Percentiles rank a stretch among this genome's conserved stretches.
phyloP scores from a whole-genome alignment of 805 yeast genomes.

The Osmozyma mogii region DNA sequence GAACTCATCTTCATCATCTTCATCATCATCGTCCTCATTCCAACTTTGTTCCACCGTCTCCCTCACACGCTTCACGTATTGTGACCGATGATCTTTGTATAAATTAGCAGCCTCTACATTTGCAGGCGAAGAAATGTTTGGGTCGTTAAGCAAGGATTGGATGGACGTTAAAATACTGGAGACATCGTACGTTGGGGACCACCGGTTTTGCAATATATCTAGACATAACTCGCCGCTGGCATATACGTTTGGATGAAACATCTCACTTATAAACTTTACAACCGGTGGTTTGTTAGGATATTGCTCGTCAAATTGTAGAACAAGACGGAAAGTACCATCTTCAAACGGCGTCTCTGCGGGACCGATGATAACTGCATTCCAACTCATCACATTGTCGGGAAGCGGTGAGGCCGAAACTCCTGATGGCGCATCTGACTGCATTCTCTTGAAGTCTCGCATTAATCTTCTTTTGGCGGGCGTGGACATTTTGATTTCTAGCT shows the following conservation, averaged over 20 bases:
- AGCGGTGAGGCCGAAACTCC: conserved; percentile 97
- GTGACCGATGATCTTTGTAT: conserved; percentile 90
- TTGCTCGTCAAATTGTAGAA: conserved; percentile 88
- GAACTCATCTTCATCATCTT: conserved; percentile 36
- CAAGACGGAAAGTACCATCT: conserved; percentile 89
- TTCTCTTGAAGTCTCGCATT: conserved; percentile 95
- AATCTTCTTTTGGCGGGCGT: conserved; percentile 98
- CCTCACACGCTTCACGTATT: conserved; percentile 83
- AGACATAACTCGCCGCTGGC: conserved; percentile 92
- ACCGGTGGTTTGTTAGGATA: conserved; percentile 96
- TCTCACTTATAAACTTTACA: conserved; percentile 83
- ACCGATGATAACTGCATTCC: conserved; percentile 97
- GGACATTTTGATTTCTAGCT: too few relatives aligned
- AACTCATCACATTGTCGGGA: conserved; percentile 94
- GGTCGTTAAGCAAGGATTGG: conserved; percentile 89
- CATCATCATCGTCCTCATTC: conserved; percentile 70
- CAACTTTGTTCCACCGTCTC: conserved; percentile 93
- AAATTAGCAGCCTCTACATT: conserved; percentile 96
- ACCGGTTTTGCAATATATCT: conserved; percentile 91
- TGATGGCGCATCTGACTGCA: conserved; percentile 97
- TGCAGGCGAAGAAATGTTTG: conserved; percentile 94
- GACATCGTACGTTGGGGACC: conserved; percentile 98
- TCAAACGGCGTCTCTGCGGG: conserved; percentile 97
- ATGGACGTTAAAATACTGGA: conserved; percentile 90
- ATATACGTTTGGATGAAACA: conserved; percentile 98